Evolutionary conservation across 495 filamentous ascomycete genomes (phyloP), one percentile per base, ranked within the genome.

Genomic region (Aspergillus panamensis): DNA sequence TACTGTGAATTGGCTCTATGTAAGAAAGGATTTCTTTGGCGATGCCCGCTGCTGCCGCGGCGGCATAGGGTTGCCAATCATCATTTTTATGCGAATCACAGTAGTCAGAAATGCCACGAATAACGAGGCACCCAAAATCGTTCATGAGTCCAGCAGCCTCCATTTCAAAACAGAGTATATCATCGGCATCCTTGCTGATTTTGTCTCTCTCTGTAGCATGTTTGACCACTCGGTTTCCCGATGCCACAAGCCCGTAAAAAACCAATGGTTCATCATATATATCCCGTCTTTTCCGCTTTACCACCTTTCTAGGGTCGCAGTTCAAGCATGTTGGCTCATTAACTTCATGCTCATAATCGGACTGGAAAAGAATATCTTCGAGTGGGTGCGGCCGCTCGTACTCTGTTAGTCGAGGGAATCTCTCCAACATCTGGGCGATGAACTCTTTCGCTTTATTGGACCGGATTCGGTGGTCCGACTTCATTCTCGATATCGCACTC

Each of bases 241-340:
- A 74, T 29, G 73, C 74, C 32, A 77, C 72, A 14, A 51, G 58
- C 4, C 74, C 73, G 54, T 72, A 76, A 52, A 71, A 66, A 16
- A 72, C 59, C 30, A 55, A 43, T 6, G 64, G 43, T 16, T 47
- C 43, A 47, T 37, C 14, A 10, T 9, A 14, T 1, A 14, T 14
- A 7, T 10, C 33, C 14, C 33, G 33, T 37, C 33, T 14, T 37
- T 37, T 14, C 14, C 33, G 33, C 9, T 9, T 14, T 10, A 37
- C 7, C 33, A 37, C 14, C 7, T 7, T 9, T 10, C 9, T 37
- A 10, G 8, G 8, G 14, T 37, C 33, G 33, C 33, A 37, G 9
- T 14, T 14, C 8, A 37, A 7, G 8, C 33, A 37, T 14, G 33
- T 37, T 8, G 9, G 9, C 33, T 1, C 14, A 14, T 37, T 14